Base-by-base conservation (phyloP, 129 eudicot species). In the Calendula officinalis region DNA sequence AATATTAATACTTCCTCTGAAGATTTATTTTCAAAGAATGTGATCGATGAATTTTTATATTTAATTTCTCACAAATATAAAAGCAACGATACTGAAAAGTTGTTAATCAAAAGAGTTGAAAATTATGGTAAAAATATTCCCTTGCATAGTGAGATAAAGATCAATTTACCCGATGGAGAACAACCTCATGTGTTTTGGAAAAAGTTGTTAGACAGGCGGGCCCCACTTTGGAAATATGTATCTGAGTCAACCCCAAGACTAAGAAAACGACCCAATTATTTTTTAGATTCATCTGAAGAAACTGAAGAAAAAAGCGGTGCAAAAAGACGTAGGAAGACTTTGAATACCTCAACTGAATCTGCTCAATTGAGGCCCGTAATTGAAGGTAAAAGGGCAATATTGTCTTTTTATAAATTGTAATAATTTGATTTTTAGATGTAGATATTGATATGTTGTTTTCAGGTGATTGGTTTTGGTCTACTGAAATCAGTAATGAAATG, bases 131-230 rank as follows among this genome's bases (percentile, higher is more conserved):
- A 73, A 15, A 69, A 63, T 67, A 27, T 41, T 32, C 69, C 76
- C 2, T 52, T 84, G 74, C 71, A 65, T 44, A 82, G 86, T 53
- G 94, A 87, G 83, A 63, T 60, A 54, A 72, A 79, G 72, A 44
- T 62, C 34, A 72, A 62, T 58, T 40, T 76, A 54, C 56, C 73
- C 4, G 76, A 78, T 66, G 81, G 81, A 58, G 89, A 83, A 35
- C 78, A 66, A 7, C 84, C 87, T 0, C 80, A 62, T 53, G 32
- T 72, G 16, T 88, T 88, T 62, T 92, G 99, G 99, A 80, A 49
- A 71, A 83, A 81, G 48, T 73, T 92, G 59, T 71, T 92, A 65
- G 88, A 75, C 8, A 79, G 84, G 41, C 79, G 59, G 72, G 66
- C 27, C 56, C 95, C 91, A 2, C 17, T 1, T 16, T 92, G 96